Base-by-base conservation (phyloP, 2,329 filamentous ascomycete species). In the Penicillium concentricum region DNA sequence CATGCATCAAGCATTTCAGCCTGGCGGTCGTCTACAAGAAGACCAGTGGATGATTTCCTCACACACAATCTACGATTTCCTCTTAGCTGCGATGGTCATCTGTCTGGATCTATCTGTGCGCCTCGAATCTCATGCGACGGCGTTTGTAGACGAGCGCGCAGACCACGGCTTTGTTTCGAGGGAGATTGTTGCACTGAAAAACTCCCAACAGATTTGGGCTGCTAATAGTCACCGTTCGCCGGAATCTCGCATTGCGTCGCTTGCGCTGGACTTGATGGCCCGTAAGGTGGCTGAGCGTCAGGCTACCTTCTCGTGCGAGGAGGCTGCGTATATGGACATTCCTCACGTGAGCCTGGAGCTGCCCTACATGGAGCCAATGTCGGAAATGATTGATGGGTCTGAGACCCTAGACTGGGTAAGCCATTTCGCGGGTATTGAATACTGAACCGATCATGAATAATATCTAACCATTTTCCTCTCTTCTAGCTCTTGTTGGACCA, bases 11-110 rank as follows among this genome's bases (percentile, higher is more conserved):
- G 78, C 80, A 20, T 78, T 76, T 4, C 77, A 77, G 44, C 81
- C 82, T 0, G 82, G 82, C 1, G 80, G 79, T 6, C 71, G 81
- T 34, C 71, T 87, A 12, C 72, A 76, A 54, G 73, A 77, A 50
- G 77, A 81, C 42, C 76, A 77, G 6, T 87, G 84, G 84, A 84
- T 85, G 65, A 67, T 85, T n/a, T 80, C 79, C 2, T 81, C 80
- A 0, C 69, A 86, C 6, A 78, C 79, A 3, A 77, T 83, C 46
- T 83, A 86, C 61, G 84, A 87, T 64, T 87, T 83, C 48, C 72
- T 87, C 51, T 74, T 87, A 1, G 84, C 84, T 2, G 79, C 81
- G 54, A 83, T 84, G 77, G 76, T 86, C 2, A 61, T 87, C 3
- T 85, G 82, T 58, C 71, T 87, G 3, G 62, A 65, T 20, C 26